These are phyloP conservation scores for Trichomonas vaginalis DNA, from an alignment of 208 protist species.

Conservation along the genomic window DNA sequence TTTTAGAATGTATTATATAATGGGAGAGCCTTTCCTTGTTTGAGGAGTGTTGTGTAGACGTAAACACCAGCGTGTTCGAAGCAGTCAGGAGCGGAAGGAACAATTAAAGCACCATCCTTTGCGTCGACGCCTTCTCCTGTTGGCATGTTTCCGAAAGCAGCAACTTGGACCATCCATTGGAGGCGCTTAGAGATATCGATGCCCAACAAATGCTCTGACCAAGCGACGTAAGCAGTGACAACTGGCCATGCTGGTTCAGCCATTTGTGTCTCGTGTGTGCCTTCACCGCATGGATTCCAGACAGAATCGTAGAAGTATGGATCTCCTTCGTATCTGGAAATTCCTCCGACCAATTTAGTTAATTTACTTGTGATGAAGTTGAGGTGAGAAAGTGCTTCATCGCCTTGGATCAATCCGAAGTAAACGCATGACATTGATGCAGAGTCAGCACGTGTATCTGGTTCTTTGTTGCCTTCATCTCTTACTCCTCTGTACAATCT, in stretches of 20 bases:
- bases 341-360: neutral
- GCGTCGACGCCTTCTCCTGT: neutral
- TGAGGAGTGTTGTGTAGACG: neutral
- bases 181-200: neutral
- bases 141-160: neutral
- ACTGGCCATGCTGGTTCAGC: neutral
- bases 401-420: neutral
- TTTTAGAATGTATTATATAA: neutral
- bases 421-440: neutral
- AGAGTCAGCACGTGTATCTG: neutral
- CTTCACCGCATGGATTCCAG: neutral
- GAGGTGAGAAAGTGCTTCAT: neutral
- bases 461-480: neutral
- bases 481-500: neutral
- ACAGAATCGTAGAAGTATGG: neutral
- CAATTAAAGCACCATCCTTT: neutral
- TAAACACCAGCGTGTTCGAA: conserved; percentile 4
- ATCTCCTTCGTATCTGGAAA: neutral
- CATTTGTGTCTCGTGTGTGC: neutral
- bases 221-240: neutral
- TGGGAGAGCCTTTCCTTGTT: neutral
- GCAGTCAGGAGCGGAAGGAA: neutral
- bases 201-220: neutral
- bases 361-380: neutral
- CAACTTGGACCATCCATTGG: neutral